Conservation (phyloP, 1,139 yeast species). For the Protomyces lactucae-debilis region DNA sequence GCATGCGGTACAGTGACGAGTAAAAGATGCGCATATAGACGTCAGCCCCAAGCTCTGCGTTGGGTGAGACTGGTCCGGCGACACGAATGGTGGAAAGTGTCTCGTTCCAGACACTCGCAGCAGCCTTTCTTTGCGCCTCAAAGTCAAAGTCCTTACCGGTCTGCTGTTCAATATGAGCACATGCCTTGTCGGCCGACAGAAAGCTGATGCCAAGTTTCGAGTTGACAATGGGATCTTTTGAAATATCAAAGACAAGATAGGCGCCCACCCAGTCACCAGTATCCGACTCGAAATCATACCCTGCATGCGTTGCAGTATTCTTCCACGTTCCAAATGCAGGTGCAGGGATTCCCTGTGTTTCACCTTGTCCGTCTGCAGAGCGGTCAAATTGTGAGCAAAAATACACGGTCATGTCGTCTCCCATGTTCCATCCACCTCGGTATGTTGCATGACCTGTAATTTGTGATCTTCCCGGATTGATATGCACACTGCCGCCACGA, state of each 20-base stretch:
- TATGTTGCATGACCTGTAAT: conserved; percentile 19
- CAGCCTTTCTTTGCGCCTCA: background rate
- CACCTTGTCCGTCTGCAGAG: conserved; percentile 18
- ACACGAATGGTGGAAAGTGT: conserved; percentile 2
- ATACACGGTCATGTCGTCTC: conserved; percentile 18
- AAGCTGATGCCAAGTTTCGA: conserved; percentile 22
- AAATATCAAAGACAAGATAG: conserved; percentile 16
- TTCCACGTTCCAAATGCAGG: conserved; percentile 25
- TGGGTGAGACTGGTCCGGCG: conserved; percentile 6
- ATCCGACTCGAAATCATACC: conserved; percentile 13
- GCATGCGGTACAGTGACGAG: conserved; percentile 21
- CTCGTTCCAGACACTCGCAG: background rate
- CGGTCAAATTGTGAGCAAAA: conserved; percentile 21
- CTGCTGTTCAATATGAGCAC: conserved; percentile 2
- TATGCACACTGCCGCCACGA: conserved; percentile 19
- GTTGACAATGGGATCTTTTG: conserved; percentile 5
- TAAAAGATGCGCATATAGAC: conserved; percentile 13
- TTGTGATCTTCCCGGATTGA: background rate
- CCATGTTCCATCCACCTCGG: conserved; percentile 23
- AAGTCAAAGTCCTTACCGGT: conserved; percentile 13
- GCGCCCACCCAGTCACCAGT: conserved; percentile 25
- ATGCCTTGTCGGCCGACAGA: conserved; percentile 4
- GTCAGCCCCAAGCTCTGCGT: background rate
- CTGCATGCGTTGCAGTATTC: conserved; percentile 20
- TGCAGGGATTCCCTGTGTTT: conserved; percentile 22